phyloP scores from a whole-genome alignment of 805 yeast genomes.

The Myxozyma monticola region DNA sequence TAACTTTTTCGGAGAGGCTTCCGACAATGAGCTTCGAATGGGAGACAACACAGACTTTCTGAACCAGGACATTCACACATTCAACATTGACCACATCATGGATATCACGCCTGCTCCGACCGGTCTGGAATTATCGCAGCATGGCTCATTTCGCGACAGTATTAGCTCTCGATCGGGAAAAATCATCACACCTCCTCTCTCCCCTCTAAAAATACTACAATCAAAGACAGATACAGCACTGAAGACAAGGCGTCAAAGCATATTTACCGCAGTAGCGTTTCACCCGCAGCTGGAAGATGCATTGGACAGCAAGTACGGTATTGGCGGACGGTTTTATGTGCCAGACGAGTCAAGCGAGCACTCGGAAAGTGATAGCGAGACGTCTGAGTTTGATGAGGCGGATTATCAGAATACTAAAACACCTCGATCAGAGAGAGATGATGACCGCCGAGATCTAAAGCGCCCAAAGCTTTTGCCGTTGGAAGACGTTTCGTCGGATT shows the following conservation, averaged over 20 bases:
- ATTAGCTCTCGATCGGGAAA: background rate
- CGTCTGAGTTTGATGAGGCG: constrained; percentile 12
- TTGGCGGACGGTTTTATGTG: constrained; percentile 88
- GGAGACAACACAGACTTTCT: constrained; percentile 8
- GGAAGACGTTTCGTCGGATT: constrained; percentile 23
- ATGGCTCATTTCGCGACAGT: background rate
- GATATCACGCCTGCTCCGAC: background rate
- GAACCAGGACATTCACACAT: constrained; percentile 9
- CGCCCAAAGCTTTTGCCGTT: constrained; percentile 2
- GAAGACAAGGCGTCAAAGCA: constrained; percentile 49
- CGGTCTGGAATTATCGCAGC: background rate
- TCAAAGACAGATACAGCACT: constrained; percentile 19
- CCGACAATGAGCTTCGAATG: constrained; percentile 30
- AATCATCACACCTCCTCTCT: constrained; percentile 17
- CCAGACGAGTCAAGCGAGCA: constrained; percentile 30
- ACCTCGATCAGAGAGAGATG: constrained; percentile 12
- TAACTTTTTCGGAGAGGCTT: constrained; percentile 12
- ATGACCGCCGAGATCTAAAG: constrained; percentile 12
- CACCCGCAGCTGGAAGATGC: constrained; percentile 74
- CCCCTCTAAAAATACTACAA: constrained; percentile 20
- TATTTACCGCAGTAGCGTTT: constrained; percentile 79
- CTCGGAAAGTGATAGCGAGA: constrained; percentile 26
- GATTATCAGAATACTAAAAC: constrained; percentile 20
- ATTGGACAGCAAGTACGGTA: constrained; percentile 81
- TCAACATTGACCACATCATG: constrained; percentile 8